Percentiles rank a stretch among this genome's conserved stretches.
Conservation (phyloP, 805 yeast species). For the Ogataea philodendri region DNA sequence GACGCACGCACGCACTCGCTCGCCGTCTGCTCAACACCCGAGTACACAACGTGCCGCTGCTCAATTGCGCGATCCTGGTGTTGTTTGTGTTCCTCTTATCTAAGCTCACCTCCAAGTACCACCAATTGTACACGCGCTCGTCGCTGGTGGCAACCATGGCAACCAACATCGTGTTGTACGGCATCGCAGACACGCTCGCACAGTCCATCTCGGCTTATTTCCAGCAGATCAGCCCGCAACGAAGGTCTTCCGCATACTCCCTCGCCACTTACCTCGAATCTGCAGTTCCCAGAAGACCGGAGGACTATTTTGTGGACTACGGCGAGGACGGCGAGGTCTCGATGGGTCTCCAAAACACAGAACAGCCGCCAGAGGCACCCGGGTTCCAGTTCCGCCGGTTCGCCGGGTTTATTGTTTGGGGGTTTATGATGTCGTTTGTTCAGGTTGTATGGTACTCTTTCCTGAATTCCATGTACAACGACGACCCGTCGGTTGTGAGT, state of each 20-base stretch:
- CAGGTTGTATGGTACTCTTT: constrained; percentile 90
- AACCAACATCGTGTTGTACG: constrained; percentile 78
- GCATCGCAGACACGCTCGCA: constrained; percentile 89
- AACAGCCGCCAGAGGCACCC: neutral
- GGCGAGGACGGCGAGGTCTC: constrained; percentile 21
- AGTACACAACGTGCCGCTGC: constrained; percentile 46
- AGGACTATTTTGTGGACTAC: constrained; percentile 35
- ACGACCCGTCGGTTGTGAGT: constrained; percentile 79
- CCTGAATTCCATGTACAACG: constrained; percentile 71
- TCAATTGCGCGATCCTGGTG: constrained; percentile 53
- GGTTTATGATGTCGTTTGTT: constrained; percentile 73
- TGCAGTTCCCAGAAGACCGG: constrained; percentile 18
- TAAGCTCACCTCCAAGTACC: constrained; percentile 56
- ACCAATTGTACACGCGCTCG: constrained; percentile 56
- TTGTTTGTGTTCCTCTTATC: constrained; percentile 49
- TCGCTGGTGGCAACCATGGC: constrained; percentile 76
- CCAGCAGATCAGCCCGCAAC: constrained; percentile 12
- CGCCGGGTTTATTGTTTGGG: constrained; percentile 84
- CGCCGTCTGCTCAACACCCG: constrained; percentile 1
- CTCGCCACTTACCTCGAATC: constrained; percentile 22
- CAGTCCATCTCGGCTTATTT: constrained; percentile 54
- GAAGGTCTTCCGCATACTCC: constrained; percentile 18
- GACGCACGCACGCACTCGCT: neutral
- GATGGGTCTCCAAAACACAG: neutral
- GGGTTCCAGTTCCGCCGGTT: constrained; percentile 66